Base-by-base conservation (phyloP, 2,329 filamentous ascomycete genomes). In the Catunica adiposa region DNA sequence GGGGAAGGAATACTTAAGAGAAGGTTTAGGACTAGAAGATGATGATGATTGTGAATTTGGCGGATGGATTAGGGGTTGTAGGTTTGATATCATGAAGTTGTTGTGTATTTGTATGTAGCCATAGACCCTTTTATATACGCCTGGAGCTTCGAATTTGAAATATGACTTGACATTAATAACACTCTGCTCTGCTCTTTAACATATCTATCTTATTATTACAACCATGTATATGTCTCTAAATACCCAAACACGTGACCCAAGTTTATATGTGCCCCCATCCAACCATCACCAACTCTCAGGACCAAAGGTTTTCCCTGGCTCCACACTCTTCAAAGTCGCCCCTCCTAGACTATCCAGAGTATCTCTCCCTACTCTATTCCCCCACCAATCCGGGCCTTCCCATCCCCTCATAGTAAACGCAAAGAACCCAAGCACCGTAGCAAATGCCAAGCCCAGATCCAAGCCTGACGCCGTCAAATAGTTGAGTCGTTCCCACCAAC, bases 401-500 rank as follows among this genome's bases (percentile, higher is more conserved):
- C 82, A 75, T n/a, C 75, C 68, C 22, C 79, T 76, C 60, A 87
- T 67, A 1, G 79, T 79, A 59, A 88, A 78, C 0, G 78, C 76
- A 59, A 87, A 78, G 69, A 88, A 86, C 61, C 86, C 80, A 59
- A 84, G 67, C 46, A 87, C 72, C 1, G 83, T 86, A 17, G 72
- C 74, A 25, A 87, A 68, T 1, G 80, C 81, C 1, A 87, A 71
- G 1, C 83, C 84, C 11, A 84, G 71, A 61, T 87, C 84, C 51
- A 88, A 70, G 0, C 78, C 83, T 0, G 82, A 83, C 11, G 80
- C 82, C 0, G 83, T 82, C 59, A 87, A 68, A 62, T 84, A 87
- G 68, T 86, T 87, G 63, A 85, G 77, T 25, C 81, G 74, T 66
- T 77, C 78, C 84, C 84, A 88, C 84, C 84, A 88, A 26, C 69